These are phyloP conservation scores for Arabidopsis hybrid DNA, from an alignment of 441 rosid species.

Conservation along the genomic window DNA sequence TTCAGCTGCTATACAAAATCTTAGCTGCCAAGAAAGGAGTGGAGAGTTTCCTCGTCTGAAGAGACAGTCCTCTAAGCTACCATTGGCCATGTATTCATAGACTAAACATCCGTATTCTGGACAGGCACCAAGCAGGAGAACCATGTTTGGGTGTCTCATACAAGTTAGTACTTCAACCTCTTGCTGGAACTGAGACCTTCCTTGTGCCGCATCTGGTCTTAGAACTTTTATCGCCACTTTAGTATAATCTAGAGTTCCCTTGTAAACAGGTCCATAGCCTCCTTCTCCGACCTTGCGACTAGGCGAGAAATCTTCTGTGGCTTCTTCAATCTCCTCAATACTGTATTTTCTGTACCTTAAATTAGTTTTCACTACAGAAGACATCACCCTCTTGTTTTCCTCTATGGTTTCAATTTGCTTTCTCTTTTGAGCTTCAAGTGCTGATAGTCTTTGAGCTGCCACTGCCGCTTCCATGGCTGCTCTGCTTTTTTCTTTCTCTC, in stretches of 20 bases:
- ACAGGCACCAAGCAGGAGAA: slow-evolving; percentile 87
- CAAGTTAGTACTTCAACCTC: slow-evolving; percentile 83
- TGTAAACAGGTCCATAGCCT: slow-evolving; percentile 91
- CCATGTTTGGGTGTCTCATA: slow-evolving; percentile 96
- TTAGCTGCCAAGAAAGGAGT: slow-evolving; percentile 70
- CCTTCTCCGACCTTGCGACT: slow-evolving; percentile 89
- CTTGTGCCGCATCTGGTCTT: slow-evolving; percentile 86
- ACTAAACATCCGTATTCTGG: slow-evolving; percentile 85
- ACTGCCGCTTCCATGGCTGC: slow-evolving; percentile 77
- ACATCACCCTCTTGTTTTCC: slow-evolving; percentile 24
- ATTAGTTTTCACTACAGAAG: slow-evolving; percentile 23
- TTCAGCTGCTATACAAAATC: slow-evolving; percentile 82
- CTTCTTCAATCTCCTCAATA: slow-evolving; percentile 80
- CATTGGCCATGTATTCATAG: slow-evolving; percentile 87
- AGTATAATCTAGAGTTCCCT: slow-evolving; percentile 68
- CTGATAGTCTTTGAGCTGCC: slow-evolving; percentile 65
- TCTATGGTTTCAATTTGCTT: slow-evolving; percentile 48
- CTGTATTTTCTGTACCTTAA: slow-evolving; percentile 64
- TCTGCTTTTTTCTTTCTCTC: slow-evolving; percentile 69
- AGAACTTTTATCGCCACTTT: slow-evolving; percentile 84
- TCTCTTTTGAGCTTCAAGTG: slow-evolving; percentile 71
- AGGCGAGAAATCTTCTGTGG: slow-evolving; percentile 59
- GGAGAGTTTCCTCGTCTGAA: slow-evolving; percentile 60
- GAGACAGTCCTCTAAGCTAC: slow-evolving; percentile 85
- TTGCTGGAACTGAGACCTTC: slow-evolving; percentile 79